Percentiles rank a stretch among this genome's conserved stretches.
These are phyloP conservation scores for Malassezia equina DNA, from an alignment of 1,284 basidiomycete genomes.

Conservation along the genomic window DNA sequence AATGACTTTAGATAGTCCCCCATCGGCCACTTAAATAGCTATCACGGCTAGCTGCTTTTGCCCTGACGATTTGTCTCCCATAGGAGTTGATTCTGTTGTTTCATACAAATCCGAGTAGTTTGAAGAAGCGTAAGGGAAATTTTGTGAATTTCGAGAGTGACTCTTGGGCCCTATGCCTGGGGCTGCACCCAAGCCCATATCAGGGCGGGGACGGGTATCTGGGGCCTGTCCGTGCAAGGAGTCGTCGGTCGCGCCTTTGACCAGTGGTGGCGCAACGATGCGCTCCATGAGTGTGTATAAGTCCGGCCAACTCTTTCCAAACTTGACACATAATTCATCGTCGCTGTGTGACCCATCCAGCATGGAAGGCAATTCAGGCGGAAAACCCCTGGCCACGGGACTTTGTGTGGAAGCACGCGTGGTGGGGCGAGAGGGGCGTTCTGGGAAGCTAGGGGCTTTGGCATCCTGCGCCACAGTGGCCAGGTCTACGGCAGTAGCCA, in stretches of 20 bases:
- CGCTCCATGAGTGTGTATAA: conserved; percentile 64
- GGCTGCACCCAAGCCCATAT: neutral
- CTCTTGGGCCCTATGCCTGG: neutral
- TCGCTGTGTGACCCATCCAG: conserved; percentile 81
- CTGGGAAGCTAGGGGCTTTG: neutral
- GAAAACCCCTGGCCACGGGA: conserved; percentile 17
- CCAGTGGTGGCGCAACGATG: conserved; percentile 49
- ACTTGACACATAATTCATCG: conserved; percentile 73
- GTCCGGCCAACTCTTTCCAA: conserved; percentile 71
- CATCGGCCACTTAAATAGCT: neutral
- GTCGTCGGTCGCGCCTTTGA: neutral
- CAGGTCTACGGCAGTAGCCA: conserved; percentile 37
- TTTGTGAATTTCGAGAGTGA: neutral
- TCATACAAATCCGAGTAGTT: neutral
- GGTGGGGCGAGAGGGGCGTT: neutral
- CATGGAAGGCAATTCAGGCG: conserved; percentile 55
- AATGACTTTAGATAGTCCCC: neutral
- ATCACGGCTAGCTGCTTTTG: neutral
- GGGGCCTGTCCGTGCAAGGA: neutral
- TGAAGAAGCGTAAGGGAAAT: neutral
- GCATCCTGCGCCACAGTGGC: conserved; percentile 27
- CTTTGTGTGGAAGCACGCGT: neutral
- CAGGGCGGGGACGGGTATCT: neutral
- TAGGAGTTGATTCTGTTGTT: neutral
- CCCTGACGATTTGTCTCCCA: neutral